phyloP scores from a whole-genome alignment of 139 green algal species.

The Zygnema cylindricum region DNA sequence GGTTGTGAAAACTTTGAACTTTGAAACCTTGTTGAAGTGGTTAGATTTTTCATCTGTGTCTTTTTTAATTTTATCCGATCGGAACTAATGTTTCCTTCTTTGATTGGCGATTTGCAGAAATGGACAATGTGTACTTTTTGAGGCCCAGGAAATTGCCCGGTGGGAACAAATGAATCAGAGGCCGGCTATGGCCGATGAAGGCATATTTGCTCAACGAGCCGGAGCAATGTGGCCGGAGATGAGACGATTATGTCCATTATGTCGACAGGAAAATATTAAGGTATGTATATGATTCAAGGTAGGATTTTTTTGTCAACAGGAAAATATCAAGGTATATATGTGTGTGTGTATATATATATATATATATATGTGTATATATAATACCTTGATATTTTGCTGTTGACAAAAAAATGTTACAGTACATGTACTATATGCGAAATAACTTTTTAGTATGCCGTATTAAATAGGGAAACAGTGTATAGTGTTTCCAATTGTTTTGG shows the following conservation, averaged over 20 bases:
- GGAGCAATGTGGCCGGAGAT: constrained; percentile 1
- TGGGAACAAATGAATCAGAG: constrained; percentile 13
- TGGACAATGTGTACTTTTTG: constrained; percentile 41
- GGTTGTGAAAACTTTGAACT: too few relatives aligned
- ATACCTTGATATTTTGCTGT: neutral
- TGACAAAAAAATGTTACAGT: neutral
- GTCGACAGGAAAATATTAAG: constrained; percentile 9
- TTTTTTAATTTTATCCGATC: too few relatives aligned
- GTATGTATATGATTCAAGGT: constrained; percentile 10
- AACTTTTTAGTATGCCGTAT: too few relatives aligned
- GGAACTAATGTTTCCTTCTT: neutral
- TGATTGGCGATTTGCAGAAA: neutral
- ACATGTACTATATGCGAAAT: neutral
- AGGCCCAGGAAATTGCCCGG: constrained; percentile 25
- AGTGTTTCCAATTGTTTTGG: too few relatives aligned
- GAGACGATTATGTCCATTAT: constrained; percentile 15
- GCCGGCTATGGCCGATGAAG: constrained; percentile 3
- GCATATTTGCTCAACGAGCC: neutral
- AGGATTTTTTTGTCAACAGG: too few relatives aligned
- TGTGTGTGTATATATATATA: too few relatives aligned
- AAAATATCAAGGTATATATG: too few relatives aligned
- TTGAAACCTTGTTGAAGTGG: too few relatives aligned
- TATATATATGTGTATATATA: too few relatives aligned
- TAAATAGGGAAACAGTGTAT: too few relatives aligned
- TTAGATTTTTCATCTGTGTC: too few relatives aligned